These are phyloP conservation scores for Irpex lacteus DNA, from an alignment of 1,284 basidiomycete genomes.

Conservation along the genomic window DNA sequence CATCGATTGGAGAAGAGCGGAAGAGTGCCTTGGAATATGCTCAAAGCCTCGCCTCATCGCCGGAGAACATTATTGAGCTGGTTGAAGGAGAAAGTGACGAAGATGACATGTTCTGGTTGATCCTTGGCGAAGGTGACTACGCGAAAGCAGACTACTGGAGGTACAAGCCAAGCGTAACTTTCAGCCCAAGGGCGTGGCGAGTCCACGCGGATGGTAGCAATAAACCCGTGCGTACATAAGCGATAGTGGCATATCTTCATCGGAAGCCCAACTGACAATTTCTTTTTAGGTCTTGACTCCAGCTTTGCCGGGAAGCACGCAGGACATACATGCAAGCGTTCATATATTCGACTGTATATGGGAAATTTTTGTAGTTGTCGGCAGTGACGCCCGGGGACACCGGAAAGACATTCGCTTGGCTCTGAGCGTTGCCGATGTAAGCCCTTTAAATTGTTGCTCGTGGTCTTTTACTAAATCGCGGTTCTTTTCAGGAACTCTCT, in stretches of 20 bases:
- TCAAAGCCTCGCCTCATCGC: conserved; percentile 38
- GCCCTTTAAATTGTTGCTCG: conserved; percentile 16
- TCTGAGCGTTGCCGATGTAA: conserved; percentile 53
- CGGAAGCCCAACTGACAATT: conserved; percentile 1
- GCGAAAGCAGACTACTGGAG: conserved; percentile 78
- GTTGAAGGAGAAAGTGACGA: conserved; percentile 57
- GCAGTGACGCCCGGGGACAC: conserved; percentile 54
- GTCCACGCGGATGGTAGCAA: conserved; percentile 40
- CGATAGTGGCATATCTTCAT: neutral
- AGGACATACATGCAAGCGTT: conserved; percentile 38
- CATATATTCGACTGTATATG: conserved; percentile 71
- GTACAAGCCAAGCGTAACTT: conserved; percentile 49
- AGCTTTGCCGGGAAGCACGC: conserved; percentile 24
- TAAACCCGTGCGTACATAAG: conserved; percentile 36
- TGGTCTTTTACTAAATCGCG: neutral
- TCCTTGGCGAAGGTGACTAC: conserved; percentile 68
- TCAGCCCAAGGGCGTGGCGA: conserved; percentile 50
- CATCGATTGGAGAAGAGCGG: conserved; percentile 57
- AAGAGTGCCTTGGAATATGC: conserved; percentile 61
- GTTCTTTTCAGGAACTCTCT: conserved; percentile 48
- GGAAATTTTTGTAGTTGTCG: conserved; percentile 78
- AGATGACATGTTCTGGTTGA: conserved; percentile 83
- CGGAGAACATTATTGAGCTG: conserved; percentile 48
- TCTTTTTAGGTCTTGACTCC: conserved; percentile 29
- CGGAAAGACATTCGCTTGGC: conserved; percentile 60